A percentile compares a stretch with the other conserved stretches of the same genome.
These are phyloP conservation scores for Thermothelomyces thermophilus DNA, from an alignment of 2,329 filamentous ascomycete species.

Conservation along the genomic window DNA sequence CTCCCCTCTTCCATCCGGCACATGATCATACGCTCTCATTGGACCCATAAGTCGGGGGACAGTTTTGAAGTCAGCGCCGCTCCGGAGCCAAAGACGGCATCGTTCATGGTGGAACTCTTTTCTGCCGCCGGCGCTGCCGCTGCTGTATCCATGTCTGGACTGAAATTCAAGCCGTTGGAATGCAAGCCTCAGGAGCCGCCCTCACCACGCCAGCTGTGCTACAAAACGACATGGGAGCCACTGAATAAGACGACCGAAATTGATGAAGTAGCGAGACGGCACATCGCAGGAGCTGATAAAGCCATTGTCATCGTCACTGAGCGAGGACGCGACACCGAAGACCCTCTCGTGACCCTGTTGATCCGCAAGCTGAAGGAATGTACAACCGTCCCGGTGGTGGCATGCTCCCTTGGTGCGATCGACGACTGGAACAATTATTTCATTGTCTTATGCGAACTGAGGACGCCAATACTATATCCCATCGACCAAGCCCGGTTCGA, in stretches of 20 bases:
- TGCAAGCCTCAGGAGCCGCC: neutral
- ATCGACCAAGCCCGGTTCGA: constrained; percentile 16
- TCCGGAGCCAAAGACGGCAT: constrained; percentile 13
- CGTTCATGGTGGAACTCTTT: constrained; percentile 23
- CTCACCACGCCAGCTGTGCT: constrained; percentile 24
- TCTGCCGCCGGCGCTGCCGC: constrained; percentile 1
- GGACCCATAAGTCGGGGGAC: constrained; percentile 14
- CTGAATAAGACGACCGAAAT: constrained; percentile 1
- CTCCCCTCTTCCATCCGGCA: constrained; percentile 26
- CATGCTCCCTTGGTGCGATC: constrained; percentile 18
- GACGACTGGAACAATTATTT: constrained; percentile 15
- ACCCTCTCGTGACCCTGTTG: constrained; percentile 11
- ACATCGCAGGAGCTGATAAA: neutral
- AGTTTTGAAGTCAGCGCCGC: constrained; percentile 12
- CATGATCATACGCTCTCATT: constrained; percentile 15
- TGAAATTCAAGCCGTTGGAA: constrained; percentile 22
- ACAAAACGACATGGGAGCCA: constrained; percentile 24
- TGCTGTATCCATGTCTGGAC: constrained; percentile 20
- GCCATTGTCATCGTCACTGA: constrained; percentile 16
- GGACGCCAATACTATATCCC: constrained; percentile 17
- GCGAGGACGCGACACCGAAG: neutral
- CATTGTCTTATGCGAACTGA: constrained; percentile 25
- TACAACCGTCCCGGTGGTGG: constrained; percentile 6
- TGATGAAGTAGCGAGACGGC: neutral
- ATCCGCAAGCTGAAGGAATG: constrained; percentile 9